Base-by-base conservation (phyloP, 2,329 filamentous ascomycete species). In the Xylariaceae sp. region DNA sequence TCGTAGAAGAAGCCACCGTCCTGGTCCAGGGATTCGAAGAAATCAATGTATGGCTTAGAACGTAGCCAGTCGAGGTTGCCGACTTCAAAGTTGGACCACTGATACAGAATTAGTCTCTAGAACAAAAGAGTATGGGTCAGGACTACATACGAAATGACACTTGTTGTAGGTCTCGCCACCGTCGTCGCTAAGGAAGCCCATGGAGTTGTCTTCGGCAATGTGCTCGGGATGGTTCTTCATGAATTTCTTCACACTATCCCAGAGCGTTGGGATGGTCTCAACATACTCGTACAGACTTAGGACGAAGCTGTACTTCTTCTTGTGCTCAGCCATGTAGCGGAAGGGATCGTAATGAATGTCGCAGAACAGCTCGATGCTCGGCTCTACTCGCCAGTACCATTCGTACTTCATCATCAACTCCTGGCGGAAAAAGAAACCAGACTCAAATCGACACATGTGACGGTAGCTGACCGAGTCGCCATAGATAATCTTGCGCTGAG, bases 1-100 rank as follows among this genome's bases (percentile, higher is more conserved):
- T 99, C 94, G 75, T 97, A 97, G 81, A 97, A 97, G 83, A 99
- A 99, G 64, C 94, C 94, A 64, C 94, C 94, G 56, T 96, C 92
- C 67, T 84, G 79, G 75, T 99, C 94, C 35, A 99, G 85, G 4
- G 86, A 83, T 54, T 92, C 85, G 71, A 99, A 99, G 78, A 86
- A 99, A 76, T 97, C 93, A 50, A 88, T 77, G 77, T 99, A 99
- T 18, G 89, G 83, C 73, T 92, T 80, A 65, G 90, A 94, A 65
- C 94, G 88, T 57, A 99, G 84, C 92, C 94, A 99, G 70, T 95
- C 84, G 45, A 99, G 82, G 76, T 88, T 95, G 65, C 93, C 94
- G 67, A 99, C 88, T 75, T 99, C 94, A 68, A 99, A 99, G 80
- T 99, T 99, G 71, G 93, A 97, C 94, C 94, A 99, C 89, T 93